phyloP scores from a whole-genome alignment of 2,329 filamentous ascomycete species.

The Aureobasidium sp. region DNA sequence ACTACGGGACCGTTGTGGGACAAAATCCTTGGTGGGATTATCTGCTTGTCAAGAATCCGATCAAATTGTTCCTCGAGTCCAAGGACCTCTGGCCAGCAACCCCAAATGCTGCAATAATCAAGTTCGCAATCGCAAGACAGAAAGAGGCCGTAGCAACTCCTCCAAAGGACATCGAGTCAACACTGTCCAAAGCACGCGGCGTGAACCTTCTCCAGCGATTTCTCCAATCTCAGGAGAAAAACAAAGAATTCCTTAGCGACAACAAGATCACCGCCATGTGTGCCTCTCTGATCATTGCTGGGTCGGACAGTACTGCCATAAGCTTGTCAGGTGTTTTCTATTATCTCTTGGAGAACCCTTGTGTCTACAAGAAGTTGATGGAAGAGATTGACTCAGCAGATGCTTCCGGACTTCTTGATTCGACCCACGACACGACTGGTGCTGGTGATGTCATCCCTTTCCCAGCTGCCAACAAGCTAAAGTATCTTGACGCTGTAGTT shows the following conservation, averaged over 20 bases:
- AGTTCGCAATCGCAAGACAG: too few species aligned
- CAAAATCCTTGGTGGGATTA: too few species aligned
- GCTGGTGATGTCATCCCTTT: too few species aligned
- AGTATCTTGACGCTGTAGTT: conserved; percentile 80
- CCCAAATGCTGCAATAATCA: too few species aligned
- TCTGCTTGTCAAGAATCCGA: too few species aligned
- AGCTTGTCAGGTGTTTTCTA: conserved; percentile 78
- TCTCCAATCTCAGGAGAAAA: conserved; percentile 70
- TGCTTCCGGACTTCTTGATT: too few species aligned
- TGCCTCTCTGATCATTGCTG: conserved; percentile 78
- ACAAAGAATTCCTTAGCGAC: conserved; percentile 78
- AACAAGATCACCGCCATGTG: conserved; percentile 75
- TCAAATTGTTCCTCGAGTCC: too few species aligned
- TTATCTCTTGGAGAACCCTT: conserved; percentile 71
- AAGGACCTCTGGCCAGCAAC: too few species aligned
- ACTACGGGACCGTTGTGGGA: conserved; percentile 75
- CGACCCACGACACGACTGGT: too few species aligned
- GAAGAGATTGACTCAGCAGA: conserved; percentile 71
- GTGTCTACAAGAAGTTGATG: conserved; percentile 60
- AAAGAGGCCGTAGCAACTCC: too few species aligned
- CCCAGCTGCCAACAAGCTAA: conserved; percentile 60
- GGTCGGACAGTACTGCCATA: conserved; percentile 84
- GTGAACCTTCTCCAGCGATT: conserved; percentile 77
- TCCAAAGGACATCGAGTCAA: too few species aligned
- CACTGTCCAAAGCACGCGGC: too few species aligned